phyloP scores from a whole-genome alignment of 805 yeast species.

The Candida yuanshanica region DNA sequence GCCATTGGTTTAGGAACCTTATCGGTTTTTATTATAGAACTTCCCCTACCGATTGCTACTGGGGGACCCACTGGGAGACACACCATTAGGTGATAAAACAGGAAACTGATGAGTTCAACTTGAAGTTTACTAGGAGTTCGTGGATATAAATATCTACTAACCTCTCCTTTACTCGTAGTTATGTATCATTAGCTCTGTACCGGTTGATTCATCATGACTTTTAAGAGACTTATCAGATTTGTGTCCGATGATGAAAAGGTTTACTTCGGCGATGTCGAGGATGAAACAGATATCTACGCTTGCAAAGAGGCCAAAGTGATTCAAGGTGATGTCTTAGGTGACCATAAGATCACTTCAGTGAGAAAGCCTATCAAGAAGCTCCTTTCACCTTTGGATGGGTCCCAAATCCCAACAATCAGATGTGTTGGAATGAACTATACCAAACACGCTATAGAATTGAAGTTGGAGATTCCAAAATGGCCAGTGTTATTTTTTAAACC shows the following conservation, averaged over 20 bases:
- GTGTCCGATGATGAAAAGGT: constrained; percentile 37
- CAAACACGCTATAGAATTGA: constrained; percentile 36
- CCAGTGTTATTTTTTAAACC: constrained; percentile 52
- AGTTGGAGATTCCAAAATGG: constrained; percentile 37
- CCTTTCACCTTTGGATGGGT: constrained; percentile 35
- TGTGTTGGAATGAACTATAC: constrained; percentile 48
- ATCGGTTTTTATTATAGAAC: too few relatives aligned
- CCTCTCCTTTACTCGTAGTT: too few relatives aligned
- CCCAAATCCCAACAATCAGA: constrained; percentile 35
- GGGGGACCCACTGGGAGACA: too few relatives aligned
- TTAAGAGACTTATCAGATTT: constrained; percentile 36
- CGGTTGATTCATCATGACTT: background rate
- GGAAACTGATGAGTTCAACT: too few relatives aligned
- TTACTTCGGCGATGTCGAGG: constrained; percentile 39
- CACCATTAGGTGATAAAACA: too few relatives aligned
- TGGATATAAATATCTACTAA: too few relatives aligned
- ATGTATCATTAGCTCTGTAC: background rate
- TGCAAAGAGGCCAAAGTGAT: constrained; percentile 33
- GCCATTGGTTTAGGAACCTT: too few relatives aligned
- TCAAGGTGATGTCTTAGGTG: constrained; percentile 40
- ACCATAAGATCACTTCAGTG: constrained; percentile 31
- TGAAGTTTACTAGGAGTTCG: too few relatives aligned
- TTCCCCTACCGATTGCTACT: too few relatives aligned
- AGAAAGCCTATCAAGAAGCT: constrained; percentile 28
- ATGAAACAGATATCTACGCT: constrained; percentile 30